Evolutionary conservation across 2,329 filamentous ascomycete species (phyloP), one percentile per base, ranked within the genome.

Genomic region (Aspergillus caelatus): DNA sequence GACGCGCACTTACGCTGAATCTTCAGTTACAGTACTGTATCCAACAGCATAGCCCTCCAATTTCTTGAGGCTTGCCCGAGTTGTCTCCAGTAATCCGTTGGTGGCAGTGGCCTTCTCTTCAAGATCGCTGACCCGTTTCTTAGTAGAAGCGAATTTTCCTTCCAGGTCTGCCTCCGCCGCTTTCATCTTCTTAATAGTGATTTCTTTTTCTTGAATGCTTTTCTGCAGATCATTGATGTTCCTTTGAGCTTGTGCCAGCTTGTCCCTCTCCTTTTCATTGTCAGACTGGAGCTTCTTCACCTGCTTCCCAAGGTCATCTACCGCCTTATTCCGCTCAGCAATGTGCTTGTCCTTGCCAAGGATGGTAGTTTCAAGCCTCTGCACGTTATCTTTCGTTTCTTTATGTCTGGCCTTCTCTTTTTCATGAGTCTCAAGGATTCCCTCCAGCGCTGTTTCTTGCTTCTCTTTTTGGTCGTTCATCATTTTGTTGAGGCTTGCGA

Each of bases 21-120:
- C 39, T n/a, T 41, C 39, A 9, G 16, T 41, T 0, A 41, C 0
- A 0, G 8, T 19, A n/a, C 0, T 41, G 16, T 41, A 41, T 9
- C 16, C 1, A n/a, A 7, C 19, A 41, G 39, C 39, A 4, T 19
- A 41, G 10, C 39, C 39, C 16, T 41, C 2, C 19, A 41, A n/a
- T 41, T n/a, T 41, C 1, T 1, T 2, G 39, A 41, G 39, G 3
- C 8, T 19, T 2, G 7, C 39, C n/a, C n/a, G 0, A 7, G 39
- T 41, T 10, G 16, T 10, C 3, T 2, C 16, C 16, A 41, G 39
- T 8, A 19, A 41, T n/a, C 1, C 39, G 0, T n/a, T 41, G 16
- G 16, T 8, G 1, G 7, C 16, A 9, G 2, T n/a, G 16, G 16
- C 16, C 7, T 41, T 7, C 4, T n/a, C 3, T 41, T 41, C 16